phyloP scores from a whole-genome alignment of 2,329 filamentous ascomycete genomes.

The Neurospora sp. region DNA sequence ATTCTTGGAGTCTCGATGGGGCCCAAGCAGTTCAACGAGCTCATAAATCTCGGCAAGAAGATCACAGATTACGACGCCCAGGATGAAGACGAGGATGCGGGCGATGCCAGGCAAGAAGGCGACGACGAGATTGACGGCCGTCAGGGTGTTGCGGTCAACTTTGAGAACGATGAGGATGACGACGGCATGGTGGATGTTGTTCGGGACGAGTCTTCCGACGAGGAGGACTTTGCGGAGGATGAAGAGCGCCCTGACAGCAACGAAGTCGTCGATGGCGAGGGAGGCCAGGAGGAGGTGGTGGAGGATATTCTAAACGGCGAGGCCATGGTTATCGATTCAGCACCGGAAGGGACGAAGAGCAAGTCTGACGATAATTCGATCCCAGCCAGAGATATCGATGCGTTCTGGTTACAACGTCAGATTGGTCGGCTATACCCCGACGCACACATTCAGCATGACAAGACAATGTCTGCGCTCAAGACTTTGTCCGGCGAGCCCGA shows the following conservation, averaged over 20 bases:
- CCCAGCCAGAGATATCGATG: conserved; percentile 83
- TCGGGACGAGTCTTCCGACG: conserved; percentile 75
- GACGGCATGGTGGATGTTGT: conserved; percentile 74
- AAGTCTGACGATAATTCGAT: conserved; percentile 52
- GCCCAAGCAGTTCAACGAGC: conserved; percentile 89
- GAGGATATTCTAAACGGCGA: conserved; percentile 43
- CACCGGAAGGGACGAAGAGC: conserved; percentile 36
- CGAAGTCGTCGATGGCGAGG: conserved; percentile 41
- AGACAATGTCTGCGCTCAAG: conserved; percentile 73
- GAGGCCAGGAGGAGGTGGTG: conserved; percentile 33
- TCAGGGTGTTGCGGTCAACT: conserved; percentile 94
- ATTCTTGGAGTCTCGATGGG: conserved; percentile 74
- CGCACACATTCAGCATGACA: conserved; percentile 86
- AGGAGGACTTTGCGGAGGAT: conserved; percentile 58
- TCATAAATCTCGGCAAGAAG: conserved; percentile 95
- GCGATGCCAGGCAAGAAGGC: conserved; percentile 52
- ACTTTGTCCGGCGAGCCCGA: conserved; percentile 70
- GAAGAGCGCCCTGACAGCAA: conserved; percentile 46
- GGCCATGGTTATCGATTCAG: conserved; percentile 75
- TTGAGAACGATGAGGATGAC: conserved; percentile 82
- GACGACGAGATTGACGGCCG: conserved; percentile 80
- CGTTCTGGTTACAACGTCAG: conserved; percentile 92
- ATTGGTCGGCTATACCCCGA: conserved; percentile 83
- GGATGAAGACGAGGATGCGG: conserved; percentile 86
- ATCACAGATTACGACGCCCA: conserved; percentile 97